These are phyloP conservation scores for Euryodendron excelsum DNA, from an alignment of 148 eudicot genomes.

Conservation along the genomic window DNA sequence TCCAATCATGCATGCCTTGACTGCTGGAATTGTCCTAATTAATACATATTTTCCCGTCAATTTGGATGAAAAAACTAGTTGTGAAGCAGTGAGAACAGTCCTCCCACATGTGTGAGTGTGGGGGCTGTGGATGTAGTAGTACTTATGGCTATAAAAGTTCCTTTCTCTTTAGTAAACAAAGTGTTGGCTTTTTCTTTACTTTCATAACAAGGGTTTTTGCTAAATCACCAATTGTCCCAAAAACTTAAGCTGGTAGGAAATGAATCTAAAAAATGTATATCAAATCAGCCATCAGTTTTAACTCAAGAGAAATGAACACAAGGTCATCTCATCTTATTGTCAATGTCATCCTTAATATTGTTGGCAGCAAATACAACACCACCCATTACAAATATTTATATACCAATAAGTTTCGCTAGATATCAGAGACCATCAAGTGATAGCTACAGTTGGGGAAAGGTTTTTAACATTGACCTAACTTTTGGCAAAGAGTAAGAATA, in stretches of 20 bases:
- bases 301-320: not conserved
- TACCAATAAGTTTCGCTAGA: not conserved
- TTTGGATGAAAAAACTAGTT: too few relatives aligned
- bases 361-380: too few relatives aligned
- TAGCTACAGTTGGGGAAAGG: not conserved
- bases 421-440: not conserved
- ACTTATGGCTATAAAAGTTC: not conserved
- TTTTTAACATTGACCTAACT: not conserved
- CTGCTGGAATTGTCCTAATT: too few relatives aligned
- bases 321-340: not conserved
- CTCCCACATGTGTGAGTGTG: not conserved
- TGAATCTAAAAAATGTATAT: too few relatives aligned
- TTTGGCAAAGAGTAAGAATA: not conserved
- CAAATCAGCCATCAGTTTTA: too few relatives aligned
- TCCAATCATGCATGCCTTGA: too few relatives aligned
- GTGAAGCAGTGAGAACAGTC: too few relatives aligned
- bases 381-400: not conserved
- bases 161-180: not conserved
- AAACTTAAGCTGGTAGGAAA: too few relatives aligned
- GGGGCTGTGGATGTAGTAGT: not conserved
- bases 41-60: too few relatives aligned
- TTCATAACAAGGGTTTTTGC: too few relatives aligned
- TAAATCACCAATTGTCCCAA: too few relatives aligned
- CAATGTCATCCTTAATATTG: not conserved
- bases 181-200: too few relatives aligned